phyloP scores from a whole-genome alignment of 768 basidiomycete species.

The Porpolomopsis calyptriformis region DNA sequence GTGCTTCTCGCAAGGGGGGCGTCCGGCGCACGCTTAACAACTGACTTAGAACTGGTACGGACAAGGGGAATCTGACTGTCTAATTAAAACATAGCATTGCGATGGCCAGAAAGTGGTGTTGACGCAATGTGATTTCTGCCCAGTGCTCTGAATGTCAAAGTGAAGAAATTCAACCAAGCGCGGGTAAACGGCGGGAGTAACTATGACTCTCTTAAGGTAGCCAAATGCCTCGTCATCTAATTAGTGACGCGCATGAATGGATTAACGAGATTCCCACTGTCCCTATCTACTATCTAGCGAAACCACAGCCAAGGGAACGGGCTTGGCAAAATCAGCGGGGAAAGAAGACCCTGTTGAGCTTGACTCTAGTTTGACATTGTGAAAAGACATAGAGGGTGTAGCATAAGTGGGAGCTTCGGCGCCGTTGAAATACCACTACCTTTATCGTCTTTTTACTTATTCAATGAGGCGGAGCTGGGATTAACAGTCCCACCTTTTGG shows the following conservation, averaged over 20 bases:
- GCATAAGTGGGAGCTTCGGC: constrained; percentile 73
- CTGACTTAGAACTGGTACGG: constrained; percentile 67
- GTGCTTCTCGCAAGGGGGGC: too few species aligned
- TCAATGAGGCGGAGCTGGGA: constrained; percentile 64
- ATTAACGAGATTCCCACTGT: too few species aligned
- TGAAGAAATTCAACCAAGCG: constrained; percentile 74
- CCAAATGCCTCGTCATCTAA: constrained; percentile 70
- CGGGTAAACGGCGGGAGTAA: constrained; percentile 73
- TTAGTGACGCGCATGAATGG: too few species aligned
- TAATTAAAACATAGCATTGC: constrained; percentile 80
- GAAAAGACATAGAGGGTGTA: constrained; percentile 76
- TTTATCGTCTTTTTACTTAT: constrained; percentile 74
- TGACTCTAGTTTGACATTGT: constrained; percentile 83
- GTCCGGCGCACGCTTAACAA: constrained; percentile 39
- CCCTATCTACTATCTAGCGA: too few species aligned
- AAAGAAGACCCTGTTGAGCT: constrained; percentile 80
- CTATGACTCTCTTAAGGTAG: constrained; percentile 79
- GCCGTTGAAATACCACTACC: constrained; percentile 76
- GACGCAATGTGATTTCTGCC: constrained; percentile 77
- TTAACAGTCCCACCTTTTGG: constrained; percentile 62
- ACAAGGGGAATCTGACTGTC: constrained; percentile 78
- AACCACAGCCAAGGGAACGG: too few species aligned
- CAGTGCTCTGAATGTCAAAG: constrained; percentile 77
- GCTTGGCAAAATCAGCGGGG: too few species aligned
- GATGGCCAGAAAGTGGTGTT: constrained; percentile 68